phyloP scores from a whole-genome alignment of 2,329 filamentous ascomycete genomes.

The Clarireedia paspali region DNA sequence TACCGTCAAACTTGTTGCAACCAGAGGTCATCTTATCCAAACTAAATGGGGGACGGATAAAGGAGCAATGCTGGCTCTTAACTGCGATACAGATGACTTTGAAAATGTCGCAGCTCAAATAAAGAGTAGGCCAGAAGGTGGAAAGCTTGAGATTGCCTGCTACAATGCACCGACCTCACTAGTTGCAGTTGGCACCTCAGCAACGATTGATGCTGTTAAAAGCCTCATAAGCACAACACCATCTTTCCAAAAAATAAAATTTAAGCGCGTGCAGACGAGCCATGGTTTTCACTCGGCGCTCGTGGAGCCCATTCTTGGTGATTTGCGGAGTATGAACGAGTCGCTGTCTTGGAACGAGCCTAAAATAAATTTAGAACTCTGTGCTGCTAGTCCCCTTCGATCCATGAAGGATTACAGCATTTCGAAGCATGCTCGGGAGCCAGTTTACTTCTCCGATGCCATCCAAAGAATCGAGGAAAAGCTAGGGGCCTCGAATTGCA shows the following conservation, averaged over 20 bases:
- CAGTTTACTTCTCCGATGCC: slow-evolving; percentile 27
- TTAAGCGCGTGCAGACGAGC: slow-evolving; percentile 22
- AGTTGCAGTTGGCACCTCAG: slow-evolving; percentile 26
- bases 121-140: neutral
- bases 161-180: slow-evolving; percentile 29
- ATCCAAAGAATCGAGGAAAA: slow-evolving; percentile 20
- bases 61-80: neutral
- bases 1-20: slow-evolving; percentile 22
- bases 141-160: slow-evolving; percentile 26
- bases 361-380: slow-evolving; percentile 7
- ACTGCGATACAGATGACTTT: neutral
- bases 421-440: slow-evolving; percentile 21
- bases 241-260: slow-evolving; percentile 15
- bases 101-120: neutral
- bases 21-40: slow-evolving; percentile 29
- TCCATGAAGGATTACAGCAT: neutral
- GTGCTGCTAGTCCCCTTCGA: neutral
- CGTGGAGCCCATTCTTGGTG: slow-evolving; percentile 20
- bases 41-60: neutral
- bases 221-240: neutral
- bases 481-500: slow-evolving; percentile 11
- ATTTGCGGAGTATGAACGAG: slow-evolving; percentile 14
- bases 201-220: slow-evolving; percentile 6
- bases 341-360: slow-evolving; percentile 21
- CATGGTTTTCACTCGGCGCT: slow-evolving; percentile 28